Percentiles rank a stretch among this genome's conserved stretches.
Conservation (phyloP, 805 yeast species). For the Kodamaea kaohsiungensis region DNA sequence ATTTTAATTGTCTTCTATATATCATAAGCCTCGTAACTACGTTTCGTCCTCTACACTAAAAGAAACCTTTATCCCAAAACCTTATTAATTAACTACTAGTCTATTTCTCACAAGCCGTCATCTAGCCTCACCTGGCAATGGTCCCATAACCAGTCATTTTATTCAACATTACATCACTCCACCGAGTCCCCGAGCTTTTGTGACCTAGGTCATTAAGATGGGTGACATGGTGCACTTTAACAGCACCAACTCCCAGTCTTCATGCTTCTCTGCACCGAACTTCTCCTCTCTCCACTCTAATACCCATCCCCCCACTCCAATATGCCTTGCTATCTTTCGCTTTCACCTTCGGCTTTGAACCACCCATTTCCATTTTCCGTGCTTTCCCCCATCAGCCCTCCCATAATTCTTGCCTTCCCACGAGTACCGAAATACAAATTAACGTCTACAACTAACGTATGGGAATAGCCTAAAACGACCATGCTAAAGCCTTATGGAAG, state of each 20-base stretch:
- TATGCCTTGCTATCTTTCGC: too few relatives aligned
- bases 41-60: not conserved
- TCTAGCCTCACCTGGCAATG: not conserved
- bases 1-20: too few relatives aligned
- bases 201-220: not conserved
- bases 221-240: too few relatives aligned
- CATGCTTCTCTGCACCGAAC: conserved; percentile 1
- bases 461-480: not conserved
- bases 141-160: not conserved
- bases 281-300: not conserved
- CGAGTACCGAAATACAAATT: too few relatives aligned
- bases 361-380: not conserved
- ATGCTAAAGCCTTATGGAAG: conserved; percentile 1
- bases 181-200: not conserved
- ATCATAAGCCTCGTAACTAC: too few relatives aligned
- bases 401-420: not conserved
- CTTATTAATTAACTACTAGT: not conserved
- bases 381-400: not conserved
- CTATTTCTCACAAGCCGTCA: not conserved
- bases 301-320: too few relatives aligned
- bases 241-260: too few relatives aligned
- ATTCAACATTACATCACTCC: not conserved
- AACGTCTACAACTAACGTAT: not conserved
- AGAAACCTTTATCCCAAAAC: not conserved
- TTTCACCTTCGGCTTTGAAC: not conserved